A percentile compares a stretch with the other conserved stretches of the same genome.
phyloP scores from a whole-genome alignment of 208 protist genomes.

The Trichomonas gallinae region DNA sequence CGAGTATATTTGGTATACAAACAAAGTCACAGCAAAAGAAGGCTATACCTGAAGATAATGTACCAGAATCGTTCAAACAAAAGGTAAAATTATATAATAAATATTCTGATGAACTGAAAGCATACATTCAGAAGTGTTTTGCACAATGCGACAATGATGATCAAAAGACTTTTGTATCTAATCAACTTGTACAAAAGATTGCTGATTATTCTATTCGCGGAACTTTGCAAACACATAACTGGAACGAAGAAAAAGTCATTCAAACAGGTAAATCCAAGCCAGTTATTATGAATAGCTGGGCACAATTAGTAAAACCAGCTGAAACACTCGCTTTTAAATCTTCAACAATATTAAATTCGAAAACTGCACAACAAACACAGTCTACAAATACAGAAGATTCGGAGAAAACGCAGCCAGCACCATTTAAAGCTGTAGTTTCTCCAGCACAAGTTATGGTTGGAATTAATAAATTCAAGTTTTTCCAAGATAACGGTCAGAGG shows the following conservation, averaged over 20 bases:
- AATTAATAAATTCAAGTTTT: background rate
- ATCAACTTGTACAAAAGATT: background rate
- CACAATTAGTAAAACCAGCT: background rate
- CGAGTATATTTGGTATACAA: background rate
- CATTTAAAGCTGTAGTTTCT: background rate
- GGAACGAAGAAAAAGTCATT: background rate
- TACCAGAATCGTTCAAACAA: background rate
- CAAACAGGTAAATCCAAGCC: background rate
- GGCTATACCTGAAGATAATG: background rate
- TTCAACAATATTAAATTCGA: background rate
- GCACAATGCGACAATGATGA: background rate
- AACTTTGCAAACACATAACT: background rate
- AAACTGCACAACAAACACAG: background rate
- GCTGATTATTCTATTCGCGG: background rate
- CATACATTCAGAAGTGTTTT: background rate
- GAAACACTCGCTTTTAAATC: background rate
- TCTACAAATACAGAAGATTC: too few species aligned
- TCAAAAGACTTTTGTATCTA: background rate
- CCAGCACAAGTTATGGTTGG: background rate
- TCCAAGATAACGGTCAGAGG: background rate
- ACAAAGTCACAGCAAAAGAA: background rate
- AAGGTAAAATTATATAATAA: background rate
- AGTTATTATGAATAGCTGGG: background rate
- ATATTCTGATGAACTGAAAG: background rate
- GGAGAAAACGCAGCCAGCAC: background rate